Evolutionary conservation across 1,284 basidiomycete genomes (phyloP), one percentile per base, ranked within the genome.

Genomic region (Somion occarium): DNA sequence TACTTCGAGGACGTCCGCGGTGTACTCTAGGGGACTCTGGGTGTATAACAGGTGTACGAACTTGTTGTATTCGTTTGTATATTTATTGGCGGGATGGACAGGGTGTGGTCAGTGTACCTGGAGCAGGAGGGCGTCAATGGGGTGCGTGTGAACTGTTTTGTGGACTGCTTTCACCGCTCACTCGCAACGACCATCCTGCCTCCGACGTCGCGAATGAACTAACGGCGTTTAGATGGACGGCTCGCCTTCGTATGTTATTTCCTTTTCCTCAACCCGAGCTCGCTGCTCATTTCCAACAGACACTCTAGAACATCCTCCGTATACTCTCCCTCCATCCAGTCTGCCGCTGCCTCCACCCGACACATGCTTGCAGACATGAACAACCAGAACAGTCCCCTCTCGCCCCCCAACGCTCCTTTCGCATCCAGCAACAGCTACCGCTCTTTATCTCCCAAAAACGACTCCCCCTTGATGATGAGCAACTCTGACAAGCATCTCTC

Each of bases 61-160:
- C 7, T 18, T 22, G 15, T 37, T n/a, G 37, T 38, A n/a, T 37
- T 25, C 18, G 20, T 34, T 26, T 45, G 47, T 48, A 27, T 41
- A 19, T 53, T 18, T 9, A 23, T 5, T 19, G 49, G 46, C 53
- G n/a, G n/a, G n/a, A 78, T 79, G 76, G 74, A 78, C 58, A 69
- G 76, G 30, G 65, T 74, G 52, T 78, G 76, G 76, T 77, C 75
- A 30, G 73, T 71, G 5, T 79, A 78, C 59, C 72, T 79, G 11
- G 73, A 72, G 50, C 41, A 19, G 49, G 53, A 15, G 39, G 47
- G 56, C 39, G 50, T 54, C 23, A 53, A 47, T 39, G 45, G 48
- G 55, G 61, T 64, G 55, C 58, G 63, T 64, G 59, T 56, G 60
- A 50, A 38, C 38, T 37, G 19, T n/a, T 15, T 24, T 41, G 27